Base-by-base conservation (phyloP, 2,329 filamentous ascomycete genomes). In the Sordariomycetes sp. region DNA sequence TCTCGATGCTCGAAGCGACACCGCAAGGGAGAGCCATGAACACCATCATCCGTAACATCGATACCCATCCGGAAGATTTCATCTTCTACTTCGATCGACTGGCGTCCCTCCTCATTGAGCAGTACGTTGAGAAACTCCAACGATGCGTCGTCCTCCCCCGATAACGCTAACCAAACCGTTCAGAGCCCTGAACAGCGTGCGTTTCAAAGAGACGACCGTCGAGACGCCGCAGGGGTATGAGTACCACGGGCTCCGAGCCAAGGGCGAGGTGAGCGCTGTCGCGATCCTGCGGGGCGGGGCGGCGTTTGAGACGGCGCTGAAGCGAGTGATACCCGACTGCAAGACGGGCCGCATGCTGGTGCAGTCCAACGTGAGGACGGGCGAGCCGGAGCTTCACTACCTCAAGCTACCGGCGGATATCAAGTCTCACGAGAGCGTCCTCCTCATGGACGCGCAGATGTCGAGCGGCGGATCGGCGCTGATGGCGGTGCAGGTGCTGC, bases 31-130 rank as follows among this genome's bases (percentile, higher is more conserved):
- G 78, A 58, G 91, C 85, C 53, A 96, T 99, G 81, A 91, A 89
- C 68, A 96, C 91, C 0, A 87, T 96, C 58, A 81, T 99, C 48
- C 86, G 95, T 66, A 81, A 94, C 64, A 86, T 88, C 20, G 79
- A 84, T 53, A 92, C 90, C 0, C 76, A 80, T 7, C 80, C 89
- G 50, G 92, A 96, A 67, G 91, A 97, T 64, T 97, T 96, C 68
- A 89, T 96, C 61, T 97, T 97, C 71, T 97, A 97, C 71, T 96
- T 97, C 69, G 90, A 99, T 70, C 82, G 94, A 42, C 76, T 97
- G 42, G 84, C 89, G 1, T 83, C 87, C n/a, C 76, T 96, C 56
- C 76, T 97, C 28, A 81, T 97, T 53, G 92, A 97, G 69, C 75
- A 84, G 81, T 85, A 70, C 60, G 78, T 71, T 25, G 20, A 2